Evolutionary conservation across 768 basidiomycete genomes (phyloP).

Genomic region (Lactifluus pinguis): DNA sequence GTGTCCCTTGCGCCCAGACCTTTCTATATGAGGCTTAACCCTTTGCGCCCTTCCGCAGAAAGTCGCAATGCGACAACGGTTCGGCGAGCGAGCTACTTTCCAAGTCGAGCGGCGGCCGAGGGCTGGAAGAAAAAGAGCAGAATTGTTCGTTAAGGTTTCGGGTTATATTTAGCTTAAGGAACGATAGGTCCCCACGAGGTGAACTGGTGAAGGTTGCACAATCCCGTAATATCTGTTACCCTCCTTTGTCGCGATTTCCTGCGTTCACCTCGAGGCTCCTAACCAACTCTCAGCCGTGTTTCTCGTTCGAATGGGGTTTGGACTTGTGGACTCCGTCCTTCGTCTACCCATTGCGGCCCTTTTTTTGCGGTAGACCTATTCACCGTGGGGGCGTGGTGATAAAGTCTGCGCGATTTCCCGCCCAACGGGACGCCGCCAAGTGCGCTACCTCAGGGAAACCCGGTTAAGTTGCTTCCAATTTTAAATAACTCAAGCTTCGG

Average conservation of each 20-base stretch:
- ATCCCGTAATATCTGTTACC: background rate
- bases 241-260: background rate
- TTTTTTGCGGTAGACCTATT: background rate
- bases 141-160: background rate
- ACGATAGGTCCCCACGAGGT: background rate
- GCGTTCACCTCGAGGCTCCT: background rate
- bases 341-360: background rate
- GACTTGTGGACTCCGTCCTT: background rate
- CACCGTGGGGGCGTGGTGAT: background rate
- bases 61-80: background rate
- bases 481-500: background rate
- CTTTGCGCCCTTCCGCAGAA: background rate
- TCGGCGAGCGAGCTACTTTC: background rate
- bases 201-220: background rate
- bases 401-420: background rate
- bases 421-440: background rate
- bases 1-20: background rate
- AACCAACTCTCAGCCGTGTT: background rate
- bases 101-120: background rate
- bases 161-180: background rate
- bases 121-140: background rate
- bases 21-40: conserved; percentile 1
- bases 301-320: background rate
- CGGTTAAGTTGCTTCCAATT: conserved; percentile 5
- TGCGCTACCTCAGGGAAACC: background rate